These are phyloP conservation scores for Mucuna pruriens DNA, from an alignment of 306 rosid genomes.

Conservation along the genomic window DNA sequence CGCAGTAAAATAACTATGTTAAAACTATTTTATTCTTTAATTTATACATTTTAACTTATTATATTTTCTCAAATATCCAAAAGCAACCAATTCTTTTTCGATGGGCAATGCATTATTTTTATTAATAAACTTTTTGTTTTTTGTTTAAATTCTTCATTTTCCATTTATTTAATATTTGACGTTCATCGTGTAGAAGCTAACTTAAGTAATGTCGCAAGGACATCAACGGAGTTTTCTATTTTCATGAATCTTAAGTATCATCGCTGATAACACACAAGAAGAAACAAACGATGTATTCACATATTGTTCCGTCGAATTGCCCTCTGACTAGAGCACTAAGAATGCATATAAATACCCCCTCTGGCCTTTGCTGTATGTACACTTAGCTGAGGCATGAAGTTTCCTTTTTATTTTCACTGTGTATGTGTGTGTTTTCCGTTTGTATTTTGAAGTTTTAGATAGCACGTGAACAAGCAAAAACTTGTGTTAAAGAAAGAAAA, in stretches of 20 bases:
- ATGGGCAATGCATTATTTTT: too few relatives aligned
- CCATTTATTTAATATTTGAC: neutral
- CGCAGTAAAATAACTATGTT: too few relatives aligned
- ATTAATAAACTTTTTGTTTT: neutral
- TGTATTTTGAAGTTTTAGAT: neutral
- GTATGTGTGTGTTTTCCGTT: neutral
- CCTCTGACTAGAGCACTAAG: neutral
- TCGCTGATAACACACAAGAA: neutral
- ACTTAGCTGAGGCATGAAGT: neutral
- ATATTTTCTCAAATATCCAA: too few relatives aligned
- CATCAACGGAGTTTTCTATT: neutral
- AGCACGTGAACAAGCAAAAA: constrained; percentile 4
- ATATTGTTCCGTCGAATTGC: neutral
- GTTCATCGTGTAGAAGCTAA: neutral
- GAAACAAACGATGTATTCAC: neutral
- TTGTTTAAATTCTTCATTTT: neutral
- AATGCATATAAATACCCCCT: neutral
- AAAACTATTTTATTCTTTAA: too few relatives aligned
- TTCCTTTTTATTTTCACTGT: neutral
- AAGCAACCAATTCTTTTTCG: too few relatives aligned
- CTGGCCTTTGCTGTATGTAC: neutral
- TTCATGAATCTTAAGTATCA: neutral
- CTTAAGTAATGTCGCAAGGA: neutral
- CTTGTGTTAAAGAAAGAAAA: neutral
- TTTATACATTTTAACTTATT: too few relatives aligned